Evolutionary conservation across 2,329 filamentous ascomycete species (phyloP).

Genomic region (Fusarium ramigenum): DNA sequence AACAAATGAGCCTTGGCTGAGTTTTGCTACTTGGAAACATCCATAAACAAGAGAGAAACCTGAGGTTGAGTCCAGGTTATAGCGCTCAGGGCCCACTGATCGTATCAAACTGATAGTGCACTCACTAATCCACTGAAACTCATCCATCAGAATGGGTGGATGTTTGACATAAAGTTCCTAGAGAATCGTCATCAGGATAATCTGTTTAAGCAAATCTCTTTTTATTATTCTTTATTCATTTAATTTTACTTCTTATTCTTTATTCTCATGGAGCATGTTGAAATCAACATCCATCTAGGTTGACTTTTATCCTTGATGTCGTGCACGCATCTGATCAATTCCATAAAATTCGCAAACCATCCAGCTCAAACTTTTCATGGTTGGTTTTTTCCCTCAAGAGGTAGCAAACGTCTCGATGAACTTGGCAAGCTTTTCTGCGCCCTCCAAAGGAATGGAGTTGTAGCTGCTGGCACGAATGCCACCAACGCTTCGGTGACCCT

Average conservation of each 20-base stretch:
- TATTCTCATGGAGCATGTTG: constrained; percentile 31
- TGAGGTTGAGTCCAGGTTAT: background rate
- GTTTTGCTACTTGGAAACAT: background rate
- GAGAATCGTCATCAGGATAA: background rate
- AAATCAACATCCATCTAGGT: constrained; percentile 28
- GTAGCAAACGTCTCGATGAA: constrained; percentile 67
- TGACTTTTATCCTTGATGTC: background rate
- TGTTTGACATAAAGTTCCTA: background rate
- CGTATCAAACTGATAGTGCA: background rate
- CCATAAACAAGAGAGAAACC: background rate
- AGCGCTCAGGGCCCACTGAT: constrained; percentile 13
- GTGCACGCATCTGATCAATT: background rate
- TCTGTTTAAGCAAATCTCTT: background rate
- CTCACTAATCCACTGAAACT: background rate
- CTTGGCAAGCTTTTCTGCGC: constrained; percentile 71
- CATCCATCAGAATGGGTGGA: background rate
- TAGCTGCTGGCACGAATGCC: constrained; percentile 85
- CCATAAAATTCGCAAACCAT: background rate
- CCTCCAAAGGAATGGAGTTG: constrained; percentile 79
- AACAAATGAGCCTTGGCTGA: background rate
- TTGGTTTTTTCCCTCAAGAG: background rate
- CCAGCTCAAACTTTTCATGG: background rate
- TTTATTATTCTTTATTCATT: background rate
- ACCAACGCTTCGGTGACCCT: constrained; percentile 82
- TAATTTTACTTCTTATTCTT: background rate